Base-by-base conservation (phyloP, 2,329 filamentous ascomycete genomes). In the Fusarium virguliforme region DNA sequence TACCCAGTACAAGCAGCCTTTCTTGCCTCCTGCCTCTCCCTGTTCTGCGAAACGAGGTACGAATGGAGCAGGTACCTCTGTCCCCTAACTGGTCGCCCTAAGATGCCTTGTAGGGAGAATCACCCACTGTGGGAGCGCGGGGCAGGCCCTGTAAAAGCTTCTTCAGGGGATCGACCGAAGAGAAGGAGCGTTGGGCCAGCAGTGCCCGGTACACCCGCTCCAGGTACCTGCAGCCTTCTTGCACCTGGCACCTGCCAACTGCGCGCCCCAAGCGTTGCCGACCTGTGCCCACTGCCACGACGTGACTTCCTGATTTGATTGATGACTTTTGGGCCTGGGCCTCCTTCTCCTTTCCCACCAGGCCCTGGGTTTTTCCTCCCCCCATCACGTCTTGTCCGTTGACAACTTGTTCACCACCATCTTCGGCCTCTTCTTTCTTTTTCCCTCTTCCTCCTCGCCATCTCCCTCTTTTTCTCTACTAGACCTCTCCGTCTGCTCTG, bases 281-380 rank as follows among this genome's bases (percentile, higher is more conserved):
- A 62, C 74, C 64, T 72, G 74, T 74, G 66, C 67, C 71, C 70
- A 62, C 55, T 71, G 72, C 71, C 64, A 73, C 72, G 62, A 75
- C 70, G 70, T 72, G 73, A 74, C 71, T 75, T 74, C 67, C 71
- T 75, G 70, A 76, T 75, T 73, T 75, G 72, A 72, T 72, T 71
- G 64, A 73, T 73, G 65, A 65, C 60, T 65, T 64, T 62, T 53
- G 50, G 48, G 64, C 62, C 68, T 74, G 62, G 66, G 61, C 64
- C 65, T 74, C 66, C 67, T 75, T 74, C 72, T 73, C 74, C 75
- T 76, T 75, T 76, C 74, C 74, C 71, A 67, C 71, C 64, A 70
- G 70, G 59, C 69, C 71, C 71, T 72, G 65, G 71, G 71, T 74
- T 75, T 76, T 75, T 75, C 68, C 60, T 62, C 60, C 67, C 72